Base-by-base conservation (phyloP, 129 eudicot genomes). In the Chrysanthemum lavandulifolium region DNA sequence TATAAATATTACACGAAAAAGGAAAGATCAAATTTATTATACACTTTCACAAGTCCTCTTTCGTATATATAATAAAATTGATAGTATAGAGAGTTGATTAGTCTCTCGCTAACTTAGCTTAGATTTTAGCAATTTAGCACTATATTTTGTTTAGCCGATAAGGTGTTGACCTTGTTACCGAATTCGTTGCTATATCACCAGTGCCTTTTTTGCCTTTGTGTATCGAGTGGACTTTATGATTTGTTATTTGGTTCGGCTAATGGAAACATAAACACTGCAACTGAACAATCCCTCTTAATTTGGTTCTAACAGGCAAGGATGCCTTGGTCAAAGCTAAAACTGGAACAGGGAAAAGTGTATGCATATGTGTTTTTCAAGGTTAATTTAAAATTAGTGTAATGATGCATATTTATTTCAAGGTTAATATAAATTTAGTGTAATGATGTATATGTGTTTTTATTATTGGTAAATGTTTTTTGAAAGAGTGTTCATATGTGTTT, bases 291-390 rank as follows among this genome's bases (percentile, higher is more conserved):
- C 13, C 14, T 86, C 13, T 27, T 48, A 69, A 10, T 71, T 47
- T 27, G 21, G 69, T 48, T 25, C 16, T 55, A 50, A 52, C 79
- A 90, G 97, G 99, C 55, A 86, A 88, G 80, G 99, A 94, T 90
- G 97, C 86, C 76, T 76, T 90, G 36, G 99, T 90, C 40, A 94
- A 94, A 82, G 91, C 99, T 65, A 94, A 80, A 81, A 81, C 94
- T 70, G 99, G 97, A 61, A 88, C 97, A 6, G 99, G 97, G 52
- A 94, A 94, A 82, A 94, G 88, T 82, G 82, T n/a, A n/a, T n/a
- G n/a, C n/a, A n/a, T n/a, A n/a, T n/a, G n/a, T n/a, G n/a, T n/a
- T n/a, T n/a, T n/a, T n/a, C n/a, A n/a, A n/a, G n/a, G n/a, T n/a
- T n/a, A n/a, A n/a, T n/a, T n/a, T n/a, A n/a, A n/a, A n/a, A n/a